phyloP scores from a whole-genome alignment of 768 basidiomycete genomes.

The Mycena metata region DNA sequence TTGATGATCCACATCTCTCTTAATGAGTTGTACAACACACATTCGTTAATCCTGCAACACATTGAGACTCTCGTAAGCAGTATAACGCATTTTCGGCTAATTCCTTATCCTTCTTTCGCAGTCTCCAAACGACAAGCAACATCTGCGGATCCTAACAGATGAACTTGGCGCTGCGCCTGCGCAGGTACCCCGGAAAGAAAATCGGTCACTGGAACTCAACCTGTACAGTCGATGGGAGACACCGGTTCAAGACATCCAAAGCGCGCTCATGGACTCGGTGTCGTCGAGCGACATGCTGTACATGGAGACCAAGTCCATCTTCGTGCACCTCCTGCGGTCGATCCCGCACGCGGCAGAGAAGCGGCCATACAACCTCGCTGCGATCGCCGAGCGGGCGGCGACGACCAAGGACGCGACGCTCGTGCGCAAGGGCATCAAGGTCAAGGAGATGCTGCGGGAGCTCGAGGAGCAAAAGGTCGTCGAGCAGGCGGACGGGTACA shows the following conservation, averaged over 20 bases:
- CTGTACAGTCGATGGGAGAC: conserved; percentile 99
- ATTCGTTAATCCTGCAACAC: conserved; percentile 94
- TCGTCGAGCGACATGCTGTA: conserved; percentile 99
- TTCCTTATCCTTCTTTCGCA: conserved; percentile 47
- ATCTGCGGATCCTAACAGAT: conserved; percentile 95
- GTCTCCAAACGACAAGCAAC: conserved; percentile 98
- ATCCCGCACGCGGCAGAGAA: conserved; percentile 88
- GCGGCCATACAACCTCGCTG: conserved; percentile 89
- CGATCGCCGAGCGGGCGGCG: conserved; percentile 94
- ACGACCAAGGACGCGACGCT: conserved; percentile 97
- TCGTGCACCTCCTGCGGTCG: conserved; percentile 97
- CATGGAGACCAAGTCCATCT: conserved; percentile 99
- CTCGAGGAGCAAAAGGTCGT: conserved; percentile 92
- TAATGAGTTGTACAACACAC: conserved; percentile 99
- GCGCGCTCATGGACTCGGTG: conserved; percentile 95
- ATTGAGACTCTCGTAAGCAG: conserved; percentile 89
- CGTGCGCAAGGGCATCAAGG: conserved; percentile 98
- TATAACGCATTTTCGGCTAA: conserved; percentile 4
- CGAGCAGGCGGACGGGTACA: conserved; percentile 85
- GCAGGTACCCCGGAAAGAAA: conserved; percentile 98
- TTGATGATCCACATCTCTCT: conserved; percentile 97
- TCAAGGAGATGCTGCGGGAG: conserved; percentile 98
- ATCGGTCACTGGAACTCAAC: conserved; percentile 90
- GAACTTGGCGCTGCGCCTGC: conserved; percentile 94
- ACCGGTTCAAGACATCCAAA: conserved; percentile 97